phyloP scores from a whole-genome alignment of 2,329 filamentous ascomycete species.

The Chaetomiaceae sp. region DNA sequence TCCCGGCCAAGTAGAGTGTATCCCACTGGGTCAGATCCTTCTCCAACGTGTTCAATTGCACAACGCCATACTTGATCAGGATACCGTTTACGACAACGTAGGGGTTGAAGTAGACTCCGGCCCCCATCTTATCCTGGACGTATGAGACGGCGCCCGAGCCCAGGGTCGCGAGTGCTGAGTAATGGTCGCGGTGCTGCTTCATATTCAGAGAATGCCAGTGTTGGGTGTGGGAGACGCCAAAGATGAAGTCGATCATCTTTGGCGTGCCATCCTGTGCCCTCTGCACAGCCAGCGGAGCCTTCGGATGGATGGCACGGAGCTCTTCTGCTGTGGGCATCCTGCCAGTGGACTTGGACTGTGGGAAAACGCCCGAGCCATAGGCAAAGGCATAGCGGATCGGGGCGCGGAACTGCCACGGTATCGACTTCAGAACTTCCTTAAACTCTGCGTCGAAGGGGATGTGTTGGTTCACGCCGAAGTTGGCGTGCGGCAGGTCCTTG shows the following conservation, averaged over 20 bases:
- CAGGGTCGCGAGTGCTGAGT: constrained; percentile 76
- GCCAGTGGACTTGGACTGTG: constrained; percentile 58
- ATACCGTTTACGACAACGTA: constrained; percentile 93
- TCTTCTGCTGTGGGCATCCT: constrained; percentile 51
- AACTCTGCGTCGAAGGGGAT: constrained; percentile 95
- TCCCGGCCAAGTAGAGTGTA: constrained; percentile 91
- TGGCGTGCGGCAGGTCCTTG: constrained; percentile 67
- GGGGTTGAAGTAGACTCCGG: constrained; percentile 96
- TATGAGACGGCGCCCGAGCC: constrained; percentile 81
- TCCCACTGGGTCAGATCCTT: constrained; percentile 86
- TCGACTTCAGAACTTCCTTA: constrained; percentile 80
- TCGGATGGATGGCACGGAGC: constrained; percentile 67
- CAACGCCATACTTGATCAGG: constrained; percentile 96
- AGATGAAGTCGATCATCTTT: constrained; percentile 98
- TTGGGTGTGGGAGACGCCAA: constrained; percentile 88
- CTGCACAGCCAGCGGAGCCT: constrained; percentile 72
- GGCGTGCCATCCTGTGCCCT: constrained; percentile 82
- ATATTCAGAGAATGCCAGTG: constrained; percentile 97
- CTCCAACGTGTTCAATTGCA: constrained; percentile 86
- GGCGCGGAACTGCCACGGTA: constrained; percentile 86
- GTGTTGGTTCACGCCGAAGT: constrained; percentile 93
- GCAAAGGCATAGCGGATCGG: constrained; percentile 96
- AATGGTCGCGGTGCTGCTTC: constrained; percentile 82
- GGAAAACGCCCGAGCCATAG: constrained; percentile 94
- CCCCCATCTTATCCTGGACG: constrained; percentile 83